Evolutionary conservation across 345 rosid species (phyloP).

Genomic region (Salix arbutifolia): DNA sequence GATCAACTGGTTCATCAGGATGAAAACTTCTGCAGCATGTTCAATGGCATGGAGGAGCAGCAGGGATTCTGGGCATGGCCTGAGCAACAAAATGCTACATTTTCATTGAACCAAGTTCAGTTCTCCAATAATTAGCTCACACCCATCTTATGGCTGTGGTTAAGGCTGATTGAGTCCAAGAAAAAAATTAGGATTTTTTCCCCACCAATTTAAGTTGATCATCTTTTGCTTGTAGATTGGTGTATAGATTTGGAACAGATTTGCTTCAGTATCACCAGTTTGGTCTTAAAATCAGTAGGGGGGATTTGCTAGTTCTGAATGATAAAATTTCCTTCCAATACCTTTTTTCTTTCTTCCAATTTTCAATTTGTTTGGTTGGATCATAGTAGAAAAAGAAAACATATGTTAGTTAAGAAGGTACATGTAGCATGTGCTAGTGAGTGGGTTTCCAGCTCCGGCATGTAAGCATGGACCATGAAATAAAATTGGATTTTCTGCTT

Average conservation of each 20-base stretch:
- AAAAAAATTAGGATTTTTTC: conserved; percentile 1
- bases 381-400: conserved; percentile 18
- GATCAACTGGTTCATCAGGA: conserved; percentile 56
- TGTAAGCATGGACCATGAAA: conserved; percentile 50
- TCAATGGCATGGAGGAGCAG: conserved; percentile 66
- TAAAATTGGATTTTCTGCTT: not conserved
- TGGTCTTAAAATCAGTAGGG: conserved; percentile 24
- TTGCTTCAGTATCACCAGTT: conserved; percentile 17
- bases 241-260: conserved; percentile 33
- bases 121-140: conserved; percentile 11
- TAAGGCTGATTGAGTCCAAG: no score
- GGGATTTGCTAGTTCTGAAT: conserved; percentile 23
- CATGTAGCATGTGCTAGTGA: conserved; percentile 72
- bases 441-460: conserved; percentile 71
- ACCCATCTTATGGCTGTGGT: no score
- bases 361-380: conserved; percentile 31
- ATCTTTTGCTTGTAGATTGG: conserved; percentile 25
- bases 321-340: conserved; percentile 28
- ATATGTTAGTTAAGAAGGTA: conserved; percentile 25
- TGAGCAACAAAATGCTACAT: conserved; percentile 52
- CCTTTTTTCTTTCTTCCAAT: conserved; percentile 9
- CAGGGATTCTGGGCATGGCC: conserved; percentile 74
- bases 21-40: conserved; percentile 52
- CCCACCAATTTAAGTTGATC: conserved; percentile 4
- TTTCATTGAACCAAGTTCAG: conserved; percentile 38